phyloP scores from a whole-genome alignment of 345 rosid genomes.

The Mercurialis annua region DNA sequence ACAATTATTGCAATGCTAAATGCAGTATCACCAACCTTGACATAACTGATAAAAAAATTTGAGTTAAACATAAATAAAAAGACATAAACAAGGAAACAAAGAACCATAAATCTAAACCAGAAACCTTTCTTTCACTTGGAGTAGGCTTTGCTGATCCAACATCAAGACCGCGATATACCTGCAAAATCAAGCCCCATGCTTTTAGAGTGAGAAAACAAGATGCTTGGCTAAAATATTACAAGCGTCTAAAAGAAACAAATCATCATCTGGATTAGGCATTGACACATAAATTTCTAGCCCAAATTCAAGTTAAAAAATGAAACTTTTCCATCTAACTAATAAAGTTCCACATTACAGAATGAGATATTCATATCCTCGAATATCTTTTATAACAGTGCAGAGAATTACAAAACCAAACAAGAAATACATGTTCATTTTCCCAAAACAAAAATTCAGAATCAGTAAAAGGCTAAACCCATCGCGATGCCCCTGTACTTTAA shows the following conservation, averaged over 20 bases:
- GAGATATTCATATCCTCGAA: no score
- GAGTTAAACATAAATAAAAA: neutral
- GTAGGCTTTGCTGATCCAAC: conserved; percentile 83
- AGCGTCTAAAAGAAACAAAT: neutral
- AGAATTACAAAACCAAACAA: no score
- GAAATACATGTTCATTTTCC: no score
- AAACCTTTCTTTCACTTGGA: conserved; percentile 62
- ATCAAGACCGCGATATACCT: conserved; percentile 90
- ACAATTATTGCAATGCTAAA: neutral
- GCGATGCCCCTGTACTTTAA: no score
- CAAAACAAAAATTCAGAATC: no score
- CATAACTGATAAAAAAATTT: neutral
- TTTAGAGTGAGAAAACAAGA: neutral
- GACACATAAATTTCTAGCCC: neutral
- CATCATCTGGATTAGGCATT: neutral
- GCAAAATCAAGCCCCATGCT: conserved; percentile 17
- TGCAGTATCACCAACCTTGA: neutral
- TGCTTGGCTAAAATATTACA: neutral
- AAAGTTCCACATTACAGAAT: neutral
- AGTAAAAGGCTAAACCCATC: no score
- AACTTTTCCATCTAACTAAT: neutral
- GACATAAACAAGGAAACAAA: neutral
- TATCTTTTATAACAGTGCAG: no score
- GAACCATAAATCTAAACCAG: neutral
- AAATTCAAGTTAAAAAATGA: neutral